Conservation (phyloP, 345 rosid genomes). For the Eucalyptus caleyi region DNA sequence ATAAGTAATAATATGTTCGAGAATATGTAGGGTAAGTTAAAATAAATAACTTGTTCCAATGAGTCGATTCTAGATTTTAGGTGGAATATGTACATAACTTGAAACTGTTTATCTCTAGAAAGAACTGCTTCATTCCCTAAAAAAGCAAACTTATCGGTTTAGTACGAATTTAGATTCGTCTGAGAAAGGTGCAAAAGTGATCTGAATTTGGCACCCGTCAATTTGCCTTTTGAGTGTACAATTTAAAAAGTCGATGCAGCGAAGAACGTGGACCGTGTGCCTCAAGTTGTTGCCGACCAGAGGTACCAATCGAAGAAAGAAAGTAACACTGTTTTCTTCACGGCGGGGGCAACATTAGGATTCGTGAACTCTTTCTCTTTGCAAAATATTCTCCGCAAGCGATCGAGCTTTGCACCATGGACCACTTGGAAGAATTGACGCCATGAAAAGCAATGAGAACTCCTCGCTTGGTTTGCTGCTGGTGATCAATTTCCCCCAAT, state of each 20-base stretch:
- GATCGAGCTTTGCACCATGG: not conserved
- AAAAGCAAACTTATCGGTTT: not conserved
- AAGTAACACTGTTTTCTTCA: not conserved
- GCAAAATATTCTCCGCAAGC: not conserved
- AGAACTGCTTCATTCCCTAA: not conserved
- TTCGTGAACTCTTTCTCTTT: not conserved
- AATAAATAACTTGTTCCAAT: rapidly evolving
- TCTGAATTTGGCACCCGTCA: not conserved
- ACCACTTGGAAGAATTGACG: not conserved
- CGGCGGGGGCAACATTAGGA: not conserved
- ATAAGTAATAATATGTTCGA: rapidly evolving
- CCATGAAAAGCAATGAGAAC: not conserved
- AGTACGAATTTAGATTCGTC: not conserved
- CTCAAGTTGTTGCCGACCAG: not conserved
- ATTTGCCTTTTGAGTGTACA: not conserved
- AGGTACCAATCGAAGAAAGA: not conserved
- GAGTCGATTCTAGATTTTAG: rapidly evolving
- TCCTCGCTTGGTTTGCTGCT: not conserved
- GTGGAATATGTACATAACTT: rapidly evolving
- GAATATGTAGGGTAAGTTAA: rapidly evolving
- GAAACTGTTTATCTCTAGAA: rapidly evolving
- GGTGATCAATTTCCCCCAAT: not conserved
- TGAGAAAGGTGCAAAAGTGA: not conserved
- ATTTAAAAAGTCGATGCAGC: not conserved
- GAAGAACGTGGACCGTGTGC: not conserved